phyloP scores from a whole-genome alignment of 192 early-diverging fungal genomes.

The Coemansia sp. region DNA sequence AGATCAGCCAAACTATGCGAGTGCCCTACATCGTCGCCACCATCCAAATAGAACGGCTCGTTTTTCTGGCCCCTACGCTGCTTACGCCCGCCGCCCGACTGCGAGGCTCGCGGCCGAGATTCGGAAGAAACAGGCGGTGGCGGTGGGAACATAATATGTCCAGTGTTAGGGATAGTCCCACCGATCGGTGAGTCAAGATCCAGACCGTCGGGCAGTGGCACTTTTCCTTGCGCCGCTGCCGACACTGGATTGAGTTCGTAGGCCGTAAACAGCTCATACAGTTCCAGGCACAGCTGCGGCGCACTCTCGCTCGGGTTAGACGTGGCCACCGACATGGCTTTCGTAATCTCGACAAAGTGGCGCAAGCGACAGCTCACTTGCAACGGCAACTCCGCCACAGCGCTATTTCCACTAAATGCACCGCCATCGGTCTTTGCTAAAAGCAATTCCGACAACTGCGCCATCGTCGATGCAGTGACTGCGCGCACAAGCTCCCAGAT shows the following conservation, averaged over 20 bases:
- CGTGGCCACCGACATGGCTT: conserved; percentile 37
- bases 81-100: conserved; percentile 31
- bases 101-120: conserved; percentile 30
- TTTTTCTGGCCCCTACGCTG: conserved; percentile 59
- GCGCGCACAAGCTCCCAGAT: conserved; percentile 46
- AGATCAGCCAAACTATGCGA: conserved; percentile 52
- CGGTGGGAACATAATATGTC: conserved; percentile 55
- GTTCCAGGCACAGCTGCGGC: conserved; percentile 59
- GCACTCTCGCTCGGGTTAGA: conserved; percentile 43
- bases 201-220: conserved; percentile 84
- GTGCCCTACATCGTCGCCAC: conserved; percentile 36
- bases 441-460: conserved; percentile 16
- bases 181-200: conserved; percentile 84
- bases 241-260: conserved; percentile 92
- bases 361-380: conserved; percentile 60
- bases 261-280: conserved; percentile 70
- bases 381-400: conserved; percentile 64
- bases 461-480: conserved; percentile 28
- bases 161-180: conserved; percentile 68
- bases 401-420: conserved; percentile 42
- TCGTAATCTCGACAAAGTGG: conserved; percentile 39
- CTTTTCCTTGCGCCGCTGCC: conserved; percentile 85
- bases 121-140: conserved; percentile 24
- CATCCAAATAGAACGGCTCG: conserved; percentile 56
- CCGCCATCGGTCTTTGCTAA: background rate